Evolutionary conservation across 495 filamentous ascomycete genomes (phyloP), one percentile per base, ranked within the genome.

Genomic region (Tuber umbilicatum): DNA sequence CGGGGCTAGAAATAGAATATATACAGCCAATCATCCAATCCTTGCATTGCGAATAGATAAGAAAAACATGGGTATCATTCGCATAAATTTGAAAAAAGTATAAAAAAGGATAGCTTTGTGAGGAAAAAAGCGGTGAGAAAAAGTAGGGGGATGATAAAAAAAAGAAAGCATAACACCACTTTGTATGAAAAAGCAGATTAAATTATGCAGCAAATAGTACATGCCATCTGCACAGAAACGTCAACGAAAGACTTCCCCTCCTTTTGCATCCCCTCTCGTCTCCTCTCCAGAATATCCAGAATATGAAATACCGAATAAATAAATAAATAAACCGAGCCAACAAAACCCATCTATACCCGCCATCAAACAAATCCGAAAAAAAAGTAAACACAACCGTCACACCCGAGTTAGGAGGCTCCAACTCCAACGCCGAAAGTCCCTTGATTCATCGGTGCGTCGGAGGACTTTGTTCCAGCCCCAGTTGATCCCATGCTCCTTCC

Each of bases 401-500:
- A 64, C 12, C 27, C 55, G 27, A 12, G 27, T 16, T 64, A 64
- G n/a, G 55, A 64, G 35, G 55, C 27, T 64, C 27, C 27, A 35
- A 40, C 35, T 3, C 77, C 76, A 42, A 71, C 41, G 39, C 76
- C 76, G 35, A 78, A 77, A 31, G 74, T 70, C 17, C 75, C 76
- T 5, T 78, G 77, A 2, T 45, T 41, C 60, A 72, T 55, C 19
- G 47, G 68, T 47, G 42, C 69, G 41, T 78, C 75, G 45, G 71
- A 74, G 38, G 69, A 60, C 31, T 76, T 78, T n/a, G 71, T 35
- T 1, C 72, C 60, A 35, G 37, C 40, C 4, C 73, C 73, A 14
- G 43, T 35, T 35, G 37, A 47, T 19, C 83, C 84, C 67, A 78
- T 79, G 69, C 81, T 83, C 69, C 82, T 82, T 14, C 87, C 89